These are phyloP conservation scores for Linderniella brevidens DNA, from an alignment of 257 asterid genomes.

Conservation along the genomic window DNA sequence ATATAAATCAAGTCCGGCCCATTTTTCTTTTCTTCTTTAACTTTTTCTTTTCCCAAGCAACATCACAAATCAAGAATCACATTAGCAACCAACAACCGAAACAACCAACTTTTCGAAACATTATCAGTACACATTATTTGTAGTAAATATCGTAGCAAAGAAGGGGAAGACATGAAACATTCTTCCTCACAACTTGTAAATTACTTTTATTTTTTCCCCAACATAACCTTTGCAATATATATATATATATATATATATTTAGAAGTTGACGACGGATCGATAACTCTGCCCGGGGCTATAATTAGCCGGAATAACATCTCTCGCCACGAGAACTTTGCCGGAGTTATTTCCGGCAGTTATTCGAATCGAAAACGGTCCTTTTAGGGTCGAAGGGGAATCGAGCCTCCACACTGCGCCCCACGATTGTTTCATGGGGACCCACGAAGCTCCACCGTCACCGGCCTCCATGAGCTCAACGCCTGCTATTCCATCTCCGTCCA, in stretches of 20 bases:
- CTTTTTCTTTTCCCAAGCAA: no score
- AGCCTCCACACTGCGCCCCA: slow-evolving; percentile 80
- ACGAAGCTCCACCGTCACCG: slow-evolving; percentile 17
- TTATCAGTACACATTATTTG: no score
- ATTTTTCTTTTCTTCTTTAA: no score
- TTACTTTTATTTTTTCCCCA: no score
- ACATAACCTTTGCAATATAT: no score
- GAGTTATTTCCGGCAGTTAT: slow-evolving; percentile 27
- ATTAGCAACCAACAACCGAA: no score
- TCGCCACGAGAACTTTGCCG: slow-evolving; percentile 37
- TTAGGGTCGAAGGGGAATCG: slow-evolving; percentile 16
- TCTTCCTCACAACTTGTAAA: no score
- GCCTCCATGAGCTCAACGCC: slow-evolving; percentile 38
- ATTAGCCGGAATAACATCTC: slow-evolving; percentile 52
- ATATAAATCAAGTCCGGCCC: no score
- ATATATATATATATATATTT: not conserved
- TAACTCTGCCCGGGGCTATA: slow-evolving; percentile 47
- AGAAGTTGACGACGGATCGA: slow-evolving; percentile 48
- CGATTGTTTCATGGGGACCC: slow-evolving; percentile 43
- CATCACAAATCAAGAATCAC: no score
- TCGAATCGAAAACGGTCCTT: slow-evolving; percentile 44
- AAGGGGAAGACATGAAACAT: no score
- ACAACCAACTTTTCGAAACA: no score
- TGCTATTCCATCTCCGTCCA: slow-evolving; percentile 43
- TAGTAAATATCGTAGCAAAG: no score